Percentiles rank a stretch among this genome's conserved stretches.
phyloP scores from a whole-genome alignment of 2,329 filamentous ascomycete genomes.

The Diaporthe sp. region DNA sequence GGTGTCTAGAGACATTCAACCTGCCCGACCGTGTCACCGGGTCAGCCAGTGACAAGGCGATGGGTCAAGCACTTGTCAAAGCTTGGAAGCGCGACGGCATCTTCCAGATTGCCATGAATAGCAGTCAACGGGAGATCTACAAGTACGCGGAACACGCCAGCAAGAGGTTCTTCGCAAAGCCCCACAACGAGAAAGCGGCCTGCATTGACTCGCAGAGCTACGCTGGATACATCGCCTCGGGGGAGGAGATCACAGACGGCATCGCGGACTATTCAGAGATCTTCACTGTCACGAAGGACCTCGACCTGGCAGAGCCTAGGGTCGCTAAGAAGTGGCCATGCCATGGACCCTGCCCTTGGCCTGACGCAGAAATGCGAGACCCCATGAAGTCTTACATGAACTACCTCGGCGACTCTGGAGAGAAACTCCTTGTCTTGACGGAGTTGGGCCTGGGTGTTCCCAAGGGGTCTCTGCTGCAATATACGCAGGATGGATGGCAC shows the following conservation, averaged over 20 bases:
- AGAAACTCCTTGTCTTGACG: conserved; percentile 60
- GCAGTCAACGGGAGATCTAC: conserved; percentile 53
- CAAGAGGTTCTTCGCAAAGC: conserved; percentile 56
- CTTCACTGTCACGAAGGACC: conserved; percentile 66
- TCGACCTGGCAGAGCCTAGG: conserved; percentile 54
- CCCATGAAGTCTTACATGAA: conserved; percentile 58
- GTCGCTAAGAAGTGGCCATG: conserved; percentile 61
- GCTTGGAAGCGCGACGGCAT: conserved; percentile 62
- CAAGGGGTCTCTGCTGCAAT: conserved; percentile 55
- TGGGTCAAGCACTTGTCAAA: conserved; percentile 57
- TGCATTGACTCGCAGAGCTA: conserved; percentile 62
- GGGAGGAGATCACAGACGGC: conserved; percentile 63
- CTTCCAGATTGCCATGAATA: conserved; percentile 59
- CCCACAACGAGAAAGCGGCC: conserved; percentile 54
- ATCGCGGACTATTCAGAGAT: conserved; percentile 67
- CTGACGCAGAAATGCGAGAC: conserved; percentile 56
- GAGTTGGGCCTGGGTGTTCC: conserved; percentile 60
- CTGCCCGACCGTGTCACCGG: conserved; percentile 56
- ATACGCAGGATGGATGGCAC: conserved; percentile 65
- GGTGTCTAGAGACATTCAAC: conserved; percentile 57
- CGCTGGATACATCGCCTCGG: conserved; percentile 63
- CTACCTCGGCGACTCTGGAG: conserved; percentile 57
- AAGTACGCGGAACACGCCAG: conserved; percentile 54
- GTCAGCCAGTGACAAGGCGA: conserved; percentile 50
- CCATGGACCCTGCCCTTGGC: conserved; percentile 65